Evolutionary conservation across 2,329 filamentous ascomycete species (phyloP), one percentile per base, ranked within the genome.

Genomic region (Pseudogymnoascus sp.): DNA sequence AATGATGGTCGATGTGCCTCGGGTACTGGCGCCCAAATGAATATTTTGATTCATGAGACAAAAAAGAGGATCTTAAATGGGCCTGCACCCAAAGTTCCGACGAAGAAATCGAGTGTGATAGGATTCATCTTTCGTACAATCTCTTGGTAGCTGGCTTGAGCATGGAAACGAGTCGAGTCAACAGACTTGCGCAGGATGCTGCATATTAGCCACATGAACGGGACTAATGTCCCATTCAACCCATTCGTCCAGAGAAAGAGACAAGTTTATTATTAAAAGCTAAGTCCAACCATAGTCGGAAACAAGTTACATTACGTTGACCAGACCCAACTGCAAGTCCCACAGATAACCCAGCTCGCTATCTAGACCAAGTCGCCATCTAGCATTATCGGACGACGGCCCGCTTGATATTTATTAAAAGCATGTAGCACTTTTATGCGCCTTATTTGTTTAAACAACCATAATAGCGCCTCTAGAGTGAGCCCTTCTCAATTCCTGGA

Each of bases 261-360:
- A 33, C 47, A 53, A 57, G 50, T 33, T 33, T 31, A 57, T 57
- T 57, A 57, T 57, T 57, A 57, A 31, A 53, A 19, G 21, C 50
- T 57, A 57, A 57, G 26, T 57, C 33, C 50, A 57, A 57, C 26
- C 19, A 33, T 31, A 33, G 50, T 33, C 33, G 50, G 50, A 57
- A n/a, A 57, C 33, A 57, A 57, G 10, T 33, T 33, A 19, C 50
- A 57, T 57, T 33, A 57, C 28, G 50, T 57, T 19, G 50, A 57
- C 50, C n/a, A 17, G n/a, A 57, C 11, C 28, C 28, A 57, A 57
- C 26, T 57, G n/a, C 26, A 57, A 33, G 50, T 19, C 13, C 28
- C 50, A 57, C n/a, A 57, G 50, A 57, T 33, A 57, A 57, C 50
- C 50, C n/a, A n/a, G 15, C 50, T 33, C 50, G 17, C 50, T 33